Evolutionary conservation across 129 eudicot genomes (phyloP).

Genomic region (Lactuca sativa): DNA sequence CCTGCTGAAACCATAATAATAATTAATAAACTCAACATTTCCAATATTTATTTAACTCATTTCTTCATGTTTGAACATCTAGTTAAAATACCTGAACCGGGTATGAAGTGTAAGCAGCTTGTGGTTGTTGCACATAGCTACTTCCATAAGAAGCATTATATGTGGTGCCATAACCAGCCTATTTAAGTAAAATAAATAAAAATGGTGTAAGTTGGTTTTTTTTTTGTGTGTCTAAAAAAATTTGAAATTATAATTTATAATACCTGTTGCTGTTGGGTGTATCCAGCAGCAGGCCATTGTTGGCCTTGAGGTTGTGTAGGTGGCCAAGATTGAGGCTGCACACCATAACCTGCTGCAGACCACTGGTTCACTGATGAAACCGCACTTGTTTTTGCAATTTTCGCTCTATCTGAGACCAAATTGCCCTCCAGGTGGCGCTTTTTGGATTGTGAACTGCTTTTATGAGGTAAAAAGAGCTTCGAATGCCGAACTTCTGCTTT

Average conservation of each 20-base stretch:
- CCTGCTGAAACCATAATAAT: conserved; percentile 31
- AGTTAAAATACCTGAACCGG: conserved; percentile 62
- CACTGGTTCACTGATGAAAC: conserved; percentile 70
- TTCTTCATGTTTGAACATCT: too few relatives aligned
- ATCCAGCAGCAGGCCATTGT: conserved; percentile 73
- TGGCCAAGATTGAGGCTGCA: conserved; percentile 77
- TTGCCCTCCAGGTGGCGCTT: conserved; percentile 77
- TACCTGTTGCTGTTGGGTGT: conserved; percentile 66
- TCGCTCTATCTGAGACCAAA: conserved; percentile 72
- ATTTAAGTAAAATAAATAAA: not conserved
- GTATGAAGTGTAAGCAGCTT: conserved; percentile 67
- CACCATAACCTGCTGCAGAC: conserved; percentile 82
- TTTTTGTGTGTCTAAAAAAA: too few relatives aligned
- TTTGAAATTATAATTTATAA: too few relatives aligned
- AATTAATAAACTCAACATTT: too few relatives aligned
- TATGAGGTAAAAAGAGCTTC: conserved; percentile 68
- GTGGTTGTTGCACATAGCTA: conserved; percentile 67
- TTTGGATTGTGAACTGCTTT: conserved; percentile 60
- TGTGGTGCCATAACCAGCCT: conserved; percentile 66
- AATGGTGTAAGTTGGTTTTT: too few relatives aligned
- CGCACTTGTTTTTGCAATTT: conserved; percentile 65
- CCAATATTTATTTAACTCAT: too few relatives aligned
- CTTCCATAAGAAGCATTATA: conserved; percentile 65
- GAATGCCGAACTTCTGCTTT: conserved; percentile 86
- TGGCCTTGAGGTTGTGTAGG: conserved; percentile 74